Evolutionary conservation across 2,329 filamentous ascomycete species (phyloP).

Genomic region (Clonostachys byssicola): DNA sequence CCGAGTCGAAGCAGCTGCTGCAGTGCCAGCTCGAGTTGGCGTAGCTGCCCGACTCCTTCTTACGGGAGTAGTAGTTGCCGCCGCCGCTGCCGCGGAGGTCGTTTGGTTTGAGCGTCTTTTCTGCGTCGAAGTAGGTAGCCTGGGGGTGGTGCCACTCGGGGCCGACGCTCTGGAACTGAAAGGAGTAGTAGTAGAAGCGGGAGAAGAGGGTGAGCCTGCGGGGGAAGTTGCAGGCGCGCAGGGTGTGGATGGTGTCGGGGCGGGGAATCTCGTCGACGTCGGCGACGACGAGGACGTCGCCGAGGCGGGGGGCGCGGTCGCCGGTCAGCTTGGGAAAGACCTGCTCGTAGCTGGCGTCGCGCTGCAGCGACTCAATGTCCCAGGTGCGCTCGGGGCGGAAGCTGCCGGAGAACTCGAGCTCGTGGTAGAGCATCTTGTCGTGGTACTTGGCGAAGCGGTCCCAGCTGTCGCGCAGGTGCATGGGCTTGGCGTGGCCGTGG

Average conservation of each 20-base stretch:
- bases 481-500: conserved; percentile 19
- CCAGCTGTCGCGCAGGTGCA: conserved; percentile 41
- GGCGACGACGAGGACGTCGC: conserved; percentile 55
- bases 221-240: conserved; percentile 48
- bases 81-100: too few species aligned
- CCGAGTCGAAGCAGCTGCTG: too few species aligned
- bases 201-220: conserved; percentile 45
- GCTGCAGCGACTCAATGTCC: conserved; percentile 48
- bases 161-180: conserved; percentile 40
- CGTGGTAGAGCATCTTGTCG: conserved; percentile 57
- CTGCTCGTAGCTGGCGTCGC: conserved; percentile 54
- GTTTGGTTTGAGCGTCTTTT: too few species aligned
- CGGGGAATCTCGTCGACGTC: conserved; percentile 59
- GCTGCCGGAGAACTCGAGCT: conserved; percentile 38
- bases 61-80: too few species aligned
- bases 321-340: conserved; percentile 44
- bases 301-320: conserved; percentile 30
- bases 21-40: too few species aligned
- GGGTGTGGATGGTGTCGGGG: conserved; percentile 39
- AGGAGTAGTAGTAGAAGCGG: conserved; percentile 54
- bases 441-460: conserved; percentile 45
- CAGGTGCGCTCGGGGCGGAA: conserved; percentile 33
- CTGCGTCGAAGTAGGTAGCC: conserved; percentile 44
- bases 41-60: too few species aligned
- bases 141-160: conserved; percentile 53